Percentiles rank a stretch among this genome's conserved stretches.
Evolutionary conservation across 2,329 filamentous ascomycete species (phyloP).

Genomic region (Phialemonium atrogriseum): DNA sequence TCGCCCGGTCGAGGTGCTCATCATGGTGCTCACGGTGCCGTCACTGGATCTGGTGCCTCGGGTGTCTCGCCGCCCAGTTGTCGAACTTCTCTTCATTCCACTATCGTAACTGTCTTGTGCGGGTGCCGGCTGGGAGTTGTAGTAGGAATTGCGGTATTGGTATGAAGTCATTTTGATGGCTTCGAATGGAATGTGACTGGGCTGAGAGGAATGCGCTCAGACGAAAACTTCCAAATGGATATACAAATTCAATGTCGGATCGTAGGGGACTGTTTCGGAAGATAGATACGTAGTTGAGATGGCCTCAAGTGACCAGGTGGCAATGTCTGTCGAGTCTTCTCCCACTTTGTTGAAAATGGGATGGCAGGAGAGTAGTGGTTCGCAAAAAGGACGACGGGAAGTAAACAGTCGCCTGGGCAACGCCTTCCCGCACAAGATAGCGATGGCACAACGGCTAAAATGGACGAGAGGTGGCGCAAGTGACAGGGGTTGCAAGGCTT

Average conservation of each 20-base stretch:
- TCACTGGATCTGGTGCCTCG: conserved; percentile 66
- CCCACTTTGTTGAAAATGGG: no score
- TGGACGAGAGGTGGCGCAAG: no score
- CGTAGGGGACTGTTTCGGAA: no score
- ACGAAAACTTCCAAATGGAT: no score
- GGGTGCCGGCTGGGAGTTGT: conserved; percentile 28
- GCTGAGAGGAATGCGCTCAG: conserved; percentile 2
- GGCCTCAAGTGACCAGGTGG: no score
- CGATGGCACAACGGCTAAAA: conserved; percentile 15
- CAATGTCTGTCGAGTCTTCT: no score
- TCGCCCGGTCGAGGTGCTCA: conserved; percentile 65
- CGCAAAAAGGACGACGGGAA: conserved; percentile 6
- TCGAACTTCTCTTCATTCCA: conserved; percentile 26
- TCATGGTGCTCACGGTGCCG: conserved; percentile 80
- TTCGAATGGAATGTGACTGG: no score
- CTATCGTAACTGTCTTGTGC: conserved; percentile 32
- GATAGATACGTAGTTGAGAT: no score
- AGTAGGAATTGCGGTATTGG: conserved; percentile 47
- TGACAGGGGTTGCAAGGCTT: no score
- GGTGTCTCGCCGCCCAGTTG: conserved; percentile 33
- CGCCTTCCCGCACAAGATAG: conserved; percentile 7
- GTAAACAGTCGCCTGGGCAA: conserved; percentile 21
- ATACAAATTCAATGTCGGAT: no score
- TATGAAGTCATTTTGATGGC: conserved; percentile 13
- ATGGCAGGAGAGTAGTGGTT: background rate